Percentiles rank a stretch among this genome's conserved stretches.
phyloP scores from a whole-genome alignment of 2,329 filamentous ascomycete species.

The Claviceps sorghi region DNA sequence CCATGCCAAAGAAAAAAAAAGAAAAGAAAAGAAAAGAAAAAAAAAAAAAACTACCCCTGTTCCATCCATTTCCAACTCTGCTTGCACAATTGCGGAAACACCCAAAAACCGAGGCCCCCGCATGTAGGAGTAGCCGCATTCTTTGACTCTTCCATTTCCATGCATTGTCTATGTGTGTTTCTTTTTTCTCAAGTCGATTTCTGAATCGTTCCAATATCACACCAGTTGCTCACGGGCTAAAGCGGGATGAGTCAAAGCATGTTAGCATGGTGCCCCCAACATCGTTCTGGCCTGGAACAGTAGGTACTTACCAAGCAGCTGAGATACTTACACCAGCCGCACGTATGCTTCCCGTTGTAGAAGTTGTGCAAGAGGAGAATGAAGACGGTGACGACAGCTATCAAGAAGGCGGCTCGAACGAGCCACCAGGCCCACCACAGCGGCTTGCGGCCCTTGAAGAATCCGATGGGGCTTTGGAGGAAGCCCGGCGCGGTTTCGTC shows the following conservation, averaged over 20 bases:
- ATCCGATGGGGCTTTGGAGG: constrained; percentile 50
- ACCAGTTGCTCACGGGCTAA: constrained; percentile 54
- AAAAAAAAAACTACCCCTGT: too few species aligned
- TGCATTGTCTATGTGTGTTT: neutral
- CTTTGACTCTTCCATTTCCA: neutral
- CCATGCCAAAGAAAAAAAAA: too few species aligned
- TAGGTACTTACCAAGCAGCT: constrained; percentile 64
- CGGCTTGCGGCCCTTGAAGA: constrained; percentile 84
- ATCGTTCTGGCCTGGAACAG: neutral
- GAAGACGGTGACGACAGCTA: constrained; percentile 72
- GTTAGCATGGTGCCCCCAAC: neutral
- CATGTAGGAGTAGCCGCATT: neutral
- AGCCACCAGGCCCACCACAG: constrained; percentile 99
- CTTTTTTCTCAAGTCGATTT: constrained; percentile 1
- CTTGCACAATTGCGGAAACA: too few species aligned
- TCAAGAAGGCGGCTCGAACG: constrained; percentile 60
- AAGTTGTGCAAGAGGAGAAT: constrained; percentile 83
- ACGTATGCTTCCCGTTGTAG: constrained; percentile 62
- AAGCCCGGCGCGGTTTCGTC: constrained; percentile 38
- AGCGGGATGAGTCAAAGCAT: neutral
- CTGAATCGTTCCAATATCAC: constrained; percentile 33
- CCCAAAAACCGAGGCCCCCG: too few species aligned
- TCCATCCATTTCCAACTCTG: too few species aligned
- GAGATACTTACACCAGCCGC: constrained; percentile 88
- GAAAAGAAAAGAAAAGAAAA: too few species aligned